Evolutionary conservation across 768 basidiomycete species (phyloP).

Genomic region (Trametes sanguinea): DNA sequence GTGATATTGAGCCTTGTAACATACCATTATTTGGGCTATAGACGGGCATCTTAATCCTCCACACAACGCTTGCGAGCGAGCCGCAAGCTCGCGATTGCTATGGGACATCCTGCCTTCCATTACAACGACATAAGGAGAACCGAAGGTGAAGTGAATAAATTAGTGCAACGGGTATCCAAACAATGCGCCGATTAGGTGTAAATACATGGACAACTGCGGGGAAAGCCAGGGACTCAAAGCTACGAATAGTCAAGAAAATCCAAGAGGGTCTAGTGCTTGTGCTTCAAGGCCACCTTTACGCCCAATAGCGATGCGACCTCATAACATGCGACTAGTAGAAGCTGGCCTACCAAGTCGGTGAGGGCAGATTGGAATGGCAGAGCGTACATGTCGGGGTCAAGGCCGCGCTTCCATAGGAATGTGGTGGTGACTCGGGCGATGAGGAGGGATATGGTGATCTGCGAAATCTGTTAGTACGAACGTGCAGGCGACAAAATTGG

Average conservation of each 20-base stretch:
- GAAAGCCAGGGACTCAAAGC: too few species aligned
- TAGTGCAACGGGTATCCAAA: constrained; percentile 2
- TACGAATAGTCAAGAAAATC: not conserved
- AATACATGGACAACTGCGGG: not conserved
- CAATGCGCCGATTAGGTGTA: not conserved
- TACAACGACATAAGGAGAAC: too few species aligned
- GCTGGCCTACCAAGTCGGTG: constrained; percentile 83
- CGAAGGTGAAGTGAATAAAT: not conserved
- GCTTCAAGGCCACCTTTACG: constrained; percentile 30
- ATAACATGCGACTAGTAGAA: constrained; percentile 77
- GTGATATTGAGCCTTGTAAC: constrained; percentile 1
- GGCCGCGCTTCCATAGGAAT: constrained; percentile 73
- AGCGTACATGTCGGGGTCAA: constrained; percentile 92
- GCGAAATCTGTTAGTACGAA: not conserved
- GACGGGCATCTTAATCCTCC: too few species aligned
- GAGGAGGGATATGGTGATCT: constrained; percentile 73
- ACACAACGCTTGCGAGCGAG: too few species aligned
- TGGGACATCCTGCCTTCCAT: too few species aligned
- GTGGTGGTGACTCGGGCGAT: constrained; percentile 68
- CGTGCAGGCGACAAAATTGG: constrained; percentile 1
- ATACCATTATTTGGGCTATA: not conserved
- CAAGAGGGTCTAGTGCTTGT: constrained; percentile 7
- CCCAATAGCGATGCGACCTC: constrained; percentile 58
- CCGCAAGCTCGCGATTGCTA: too few species aligned
- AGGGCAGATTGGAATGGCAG: constrained; percentile 90